These are phyloP conservation scores for Litsea cubeba DNA, from an alignment of 164 flowering plant genomes.

Conservation along the genomic window DNA sequence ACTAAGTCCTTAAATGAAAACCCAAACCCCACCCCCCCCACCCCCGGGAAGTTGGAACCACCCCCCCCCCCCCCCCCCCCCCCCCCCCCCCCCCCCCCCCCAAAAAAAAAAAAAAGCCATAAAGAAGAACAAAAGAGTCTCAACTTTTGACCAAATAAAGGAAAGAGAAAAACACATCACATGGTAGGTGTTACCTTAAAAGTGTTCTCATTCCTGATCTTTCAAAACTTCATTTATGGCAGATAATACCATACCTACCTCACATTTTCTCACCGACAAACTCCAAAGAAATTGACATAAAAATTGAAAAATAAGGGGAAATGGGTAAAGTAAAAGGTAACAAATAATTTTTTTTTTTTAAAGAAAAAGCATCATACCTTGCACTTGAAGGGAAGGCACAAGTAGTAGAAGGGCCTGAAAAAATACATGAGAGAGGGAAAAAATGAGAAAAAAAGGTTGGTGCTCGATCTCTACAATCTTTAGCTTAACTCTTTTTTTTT, in stretches of 20 bases:
- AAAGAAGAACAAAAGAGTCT: background rate
- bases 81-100: no score
- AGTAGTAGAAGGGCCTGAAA: slow-evolving; percentile 25
- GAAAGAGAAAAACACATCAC: background rate
- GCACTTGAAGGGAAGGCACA: slow-evolving; percentile 37
- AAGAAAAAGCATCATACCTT: slow-evolving; percentile 23
- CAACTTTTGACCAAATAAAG: background rate
- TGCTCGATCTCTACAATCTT: no score
- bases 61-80: no score
- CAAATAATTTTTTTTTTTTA: no score
- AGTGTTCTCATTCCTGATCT: background rate
- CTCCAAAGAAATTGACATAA: background rate
- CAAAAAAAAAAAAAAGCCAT: background rate
- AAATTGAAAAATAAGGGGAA: background rate
- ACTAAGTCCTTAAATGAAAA: background rate
- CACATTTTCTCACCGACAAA: background rate
- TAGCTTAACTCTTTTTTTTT: background rate
- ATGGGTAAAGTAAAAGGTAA: background rate
- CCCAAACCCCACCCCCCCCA: no score
- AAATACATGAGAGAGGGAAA: background rate
- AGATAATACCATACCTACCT: background rate
- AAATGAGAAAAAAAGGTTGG: slow-evolving; percentile 1
- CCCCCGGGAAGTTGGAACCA: no score
- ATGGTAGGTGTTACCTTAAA: background rate
- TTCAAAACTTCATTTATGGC: background rate